Percentiles rank a stretch among this genome's conserved stretches.
Evolutionary conservation across 2,329 filamentous ascomycete species (phyloP).

Genomic region (Thelonectria discophora): DNA sequence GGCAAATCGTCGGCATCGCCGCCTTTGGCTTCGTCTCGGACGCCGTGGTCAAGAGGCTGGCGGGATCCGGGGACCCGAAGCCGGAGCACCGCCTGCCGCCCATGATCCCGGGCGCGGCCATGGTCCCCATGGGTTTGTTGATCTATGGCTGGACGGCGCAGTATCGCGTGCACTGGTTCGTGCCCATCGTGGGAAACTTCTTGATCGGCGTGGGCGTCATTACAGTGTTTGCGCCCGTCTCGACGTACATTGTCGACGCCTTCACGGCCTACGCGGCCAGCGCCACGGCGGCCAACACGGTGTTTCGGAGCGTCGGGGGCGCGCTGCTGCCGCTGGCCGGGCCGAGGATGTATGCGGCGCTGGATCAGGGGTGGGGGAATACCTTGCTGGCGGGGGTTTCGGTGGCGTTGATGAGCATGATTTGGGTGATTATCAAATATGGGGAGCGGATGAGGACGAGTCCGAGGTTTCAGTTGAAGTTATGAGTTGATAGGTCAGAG

Average conservation of each 20-base stretch:
- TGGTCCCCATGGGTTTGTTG: conserved; percentile 37
- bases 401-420: conserved; percentile 25
- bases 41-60: conserved; percentile 13
- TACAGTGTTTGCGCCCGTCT: conserved; percentile 54
- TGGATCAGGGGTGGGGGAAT: conserved; percentile 30
- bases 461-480: conserved; percentile 16
- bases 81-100: conserved; percentile 35
- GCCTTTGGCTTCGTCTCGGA: conserved; percentile 27
- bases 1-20: conserved; percentile 18
- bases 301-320: conserved; percentile 25
- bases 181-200: conserved; percentile 57
- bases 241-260: conserved; percentile 46
- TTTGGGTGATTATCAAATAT: conserved; percentile 23
- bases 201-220: conserved; percentile 51
- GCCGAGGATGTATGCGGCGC: conserved; percentile 27
- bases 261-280: conserved; percentile 31
- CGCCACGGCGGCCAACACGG: conserved; percentile 31
- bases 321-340: conserved; percentile 28
- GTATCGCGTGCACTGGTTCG: conserved; percentile 61
- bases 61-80: conserved; percentile 21
- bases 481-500: not conserved
- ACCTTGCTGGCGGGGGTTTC: conserved; percentile 25
- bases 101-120: conserved; percentile 28
- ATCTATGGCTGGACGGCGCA: conserved; percentile 48
- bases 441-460: conserved; percentile 21